A percentile compares a stretch with the other conserved stretches of the same genome.
Conservation (phyloP, 176 grass and related monocot genomes). For the Raddia distichophylla region DNA sequence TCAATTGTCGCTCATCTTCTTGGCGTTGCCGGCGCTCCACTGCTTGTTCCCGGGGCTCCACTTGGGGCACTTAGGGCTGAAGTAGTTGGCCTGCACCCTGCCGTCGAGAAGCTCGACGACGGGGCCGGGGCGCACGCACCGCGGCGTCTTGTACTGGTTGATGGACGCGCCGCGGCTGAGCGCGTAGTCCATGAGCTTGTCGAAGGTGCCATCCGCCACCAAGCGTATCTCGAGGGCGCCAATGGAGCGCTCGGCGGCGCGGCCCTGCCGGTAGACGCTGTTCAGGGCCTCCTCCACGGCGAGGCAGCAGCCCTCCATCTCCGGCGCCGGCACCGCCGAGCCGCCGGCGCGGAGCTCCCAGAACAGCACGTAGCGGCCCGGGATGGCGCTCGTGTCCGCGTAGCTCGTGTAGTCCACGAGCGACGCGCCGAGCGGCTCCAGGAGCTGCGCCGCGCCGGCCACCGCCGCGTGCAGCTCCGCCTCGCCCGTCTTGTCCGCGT, state of each 20-base stretch:
- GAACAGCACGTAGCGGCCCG: too few relatives aligned
- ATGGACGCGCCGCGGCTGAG: conserved; percentile 57
- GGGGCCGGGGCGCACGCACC: conserved; percentile 53
- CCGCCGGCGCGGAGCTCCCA: too few relatives aligned
- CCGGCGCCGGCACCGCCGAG: conserved; percentile 30
- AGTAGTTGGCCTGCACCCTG: too few relatives aligned
- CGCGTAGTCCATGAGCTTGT: conserved; percentile 69
- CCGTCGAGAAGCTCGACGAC: too few relatives aligned
- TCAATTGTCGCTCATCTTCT: too few relatives aligned
- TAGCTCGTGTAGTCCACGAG: conserved; percentile 76
- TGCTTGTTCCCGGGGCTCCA: too few relatives aligned
- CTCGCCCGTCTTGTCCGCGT: conserved; percentile 75
- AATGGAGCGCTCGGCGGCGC: conserved; percentile 52
- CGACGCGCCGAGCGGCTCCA: conserved; percentile 43
- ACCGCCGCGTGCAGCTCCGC: conserved; percentile 69
- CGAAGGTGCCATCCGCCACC: conserved; percentile 53
- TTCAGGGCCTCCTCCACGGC: conserved; percentile 59
- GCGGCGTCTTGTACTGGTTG: conserved; percentile 78
- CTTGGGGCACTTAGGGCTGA: too few relatives aligned
- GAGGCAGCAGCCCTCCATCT: conserved; percentile 63
- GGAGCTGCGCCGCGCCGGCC: conserved; percentile 46
- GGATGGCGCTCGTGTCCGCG: conserved; percentile 35
- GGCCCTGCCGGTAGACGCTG: conserved; percentile 63
- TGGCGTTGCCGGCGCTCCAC: too few relatives aligned
- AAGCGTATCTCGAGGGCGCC: conserved; percentile 68